Evolutionary conservation across 2,329 filamentous ascomycete genomes (phyloP), one percentile per base, ranked within the genome.

Genomic region (Diplocarpon mali): DNA sequence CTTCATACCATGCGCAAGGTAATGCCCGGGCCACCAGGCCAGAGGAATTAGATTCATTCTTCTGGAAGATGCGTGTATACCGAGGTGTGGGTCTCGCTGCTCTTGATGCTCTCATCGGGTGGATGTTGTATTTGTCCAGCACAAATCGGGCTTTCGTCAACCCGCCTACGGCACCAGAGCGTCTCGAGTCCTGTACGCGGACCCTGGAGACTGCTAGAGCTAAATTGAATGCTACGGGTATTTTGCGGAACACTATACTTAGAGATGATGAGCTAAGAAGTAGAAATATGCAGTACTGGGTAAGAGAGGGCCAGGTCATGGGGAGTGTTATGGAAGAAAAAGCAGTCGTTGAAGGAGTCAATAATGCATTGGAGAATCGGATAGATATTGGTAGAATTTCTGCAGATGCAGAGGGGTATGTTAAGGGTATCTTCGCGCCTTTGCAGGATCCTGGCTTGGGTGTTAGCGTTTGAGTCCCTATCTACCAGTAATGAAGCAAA

Each of bases 231-330:
- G 85, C 83, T 0, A 67, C 85, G 31, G 83, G 78, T 7, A 78
- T 94, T 46, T 67, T 94, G 37, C 77, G 83, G 61, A 95, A 95
- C 67, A 85, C 86, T 2, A 74, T 85, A 13, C 70, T 83, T 45
- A 69, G 89, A 44, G 85, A 95, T 64, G 72, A 76, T 50, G 74
- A 73, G 35, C 66, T 95, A 62, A 76, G 88, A 47, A 69, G 65
- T 2, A 73, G 74, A 46, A 73, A 75, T 40, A 75, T 81, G 54
- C 72, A 70, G 13, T 95, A 95, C 65, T 96, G 90, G 90, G 67
- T 70, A 9, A 80, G 82, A 36, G 86, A 95, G 67, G 82, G 78
- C 6, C 69, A 74, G 41, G 63, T 86, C 27, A 86, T 84, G 74
- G 68, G 73, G 30, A 78, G 83, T 57, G 78, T 85, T 17, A 83